These are phyloP conservation scores for Ophiosphaerella herpotricha DNA, from an alignment of 2,329 filamentous ascomycete species.

Conservation along the genomic window DNA sequence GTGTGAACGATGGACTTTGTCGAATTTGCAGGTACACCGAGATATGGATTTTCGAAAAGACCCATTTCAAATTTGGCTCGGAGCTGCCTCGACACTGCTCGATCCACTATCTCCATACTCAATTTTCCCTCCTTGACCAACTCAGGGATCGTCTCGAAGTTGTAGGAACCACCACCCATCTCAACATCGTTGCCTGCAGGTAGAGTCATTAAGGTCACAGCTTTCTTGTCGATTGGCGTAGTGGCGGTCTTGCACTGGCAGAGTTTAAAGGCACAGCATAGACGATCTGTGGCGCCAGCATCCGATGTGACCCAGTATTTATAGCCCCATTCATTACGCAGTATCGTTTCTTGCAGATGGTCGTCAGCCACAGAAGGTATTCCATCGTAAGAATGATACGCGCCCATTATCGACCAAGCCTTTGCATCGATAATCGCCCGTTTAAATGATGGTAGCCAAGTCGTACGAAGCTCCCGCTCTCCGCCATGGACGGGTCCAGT, in stretches of 20 bases:
- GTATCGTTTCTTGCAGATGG: constrained; percentile 66
- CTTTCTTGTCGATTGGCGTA: constrained; percentile 66
- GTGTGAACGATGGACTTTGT: constrained; percentile 66
- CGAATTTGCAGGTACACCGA: constrained; percentile 60
- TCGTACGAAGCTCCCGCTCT: constrained; percentile 60
- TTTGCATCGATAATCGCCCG: constrained; percentile 71
- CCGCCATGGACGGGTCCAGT: constrained; percentile 64
- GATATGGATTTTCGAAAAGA: constrained; percentile 72
- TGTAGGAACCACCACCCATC: constrained; percentile 77
- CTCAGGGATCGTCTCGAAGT: constrained; percentile 66
- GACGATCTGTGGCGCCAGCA: constrained; percentile 71
- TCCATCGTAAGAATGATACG: constrained; percentile 76
- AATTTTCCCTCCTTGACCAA: constrained; percentile 67
- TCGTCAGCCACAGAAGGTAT: constrained; percentile 69
- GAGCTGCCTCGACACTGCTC: constrained; percentile 68
- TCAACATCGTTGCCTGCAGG: constrained; percentile 74
- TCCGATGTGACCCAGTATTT: constrained; percentile 70
- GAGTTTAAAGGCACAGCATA: constrained; percentile 68
- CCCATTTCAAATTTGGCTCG: constrained; percentile 71
- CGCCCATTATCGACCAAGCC: constrained; percentile 72
- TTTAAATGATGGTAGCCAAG: constrained; percentile 65
- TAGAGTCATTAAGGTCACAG: constrained; percentile 66
- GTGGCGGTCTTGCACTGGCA: constrained; percentile 54
- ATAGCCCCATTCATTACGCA: constrained; percentile 74
- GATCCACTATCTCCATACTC: constrained; percentile 63